These are phyloP conservation scores for Coemansia sp. DNA, from an alignment of 192 early-diverging fungal species.

Conservation along the genomic window DNA sequence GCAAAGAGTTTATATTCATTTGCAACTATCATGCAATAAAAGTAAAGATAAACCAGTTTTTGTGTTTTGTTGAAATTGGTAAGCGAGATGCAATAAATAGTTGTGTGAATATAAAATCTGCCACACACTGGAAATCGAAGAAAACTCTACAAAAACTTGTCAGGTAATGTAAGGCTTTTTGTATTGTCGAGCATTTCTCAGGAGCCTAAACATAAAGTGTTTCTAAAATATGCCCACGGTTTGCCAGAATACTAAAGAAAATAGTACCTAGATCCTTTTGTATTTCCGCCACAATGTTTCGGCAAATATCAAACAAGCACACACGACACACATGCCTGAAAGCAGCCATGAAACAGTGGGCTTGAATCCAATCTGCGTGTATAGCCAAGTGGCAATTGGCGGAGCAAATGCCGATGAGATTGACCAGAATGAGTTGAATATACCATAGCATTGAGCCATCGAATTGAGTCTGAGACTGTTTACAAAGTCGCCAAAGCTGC, in stretches of 20 bases:
- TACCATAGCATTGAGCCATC: conserved; percentile 47
- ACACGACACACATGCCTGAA: conserved; percentile 21
- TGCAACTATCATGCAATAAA: too few species aligned
- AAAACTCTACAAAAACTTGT: background rate
- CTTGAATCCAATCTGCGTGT: conserved; percentile 40
- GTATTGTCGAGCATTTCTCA: too few species aligned
- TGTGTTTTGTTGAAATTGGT: too few species aligned
- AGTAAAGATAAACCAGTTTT: too few species aligned
- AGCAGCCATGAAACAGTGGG: conserved; percentile 26
- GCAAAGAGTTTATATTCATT: too few species aligned
- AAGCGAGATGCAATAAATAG: too few species aligned
- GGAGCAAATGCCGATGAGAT: conserved; percentile 35
- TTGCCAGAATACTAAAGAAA: background rate
- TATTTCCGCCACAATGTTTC: conserved; percentile 6
- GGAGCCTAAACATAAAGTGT: too few species aligned
- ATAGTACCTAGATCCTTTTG: background rate
- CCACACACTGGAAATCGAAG: too few species aligned
- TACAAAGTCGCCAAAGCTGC: conserved; percentile 55
- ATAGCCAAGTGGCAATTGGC: conserved; percentile 40
- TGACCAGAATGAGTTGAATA: conserved; percentile 50
- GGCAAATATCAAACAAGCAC: conserved; percentile 16
- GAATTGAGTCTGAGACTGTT: conserved; percentile 40
- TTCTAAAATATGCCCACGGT: too few species aligned
- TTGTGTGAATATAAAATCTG: too few species aligned
- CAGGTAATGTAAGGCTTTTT: background rate